Conservation (phyloP, 1,139 yeast genomes). For the Cylindricascospora bacillispora region DNA sequence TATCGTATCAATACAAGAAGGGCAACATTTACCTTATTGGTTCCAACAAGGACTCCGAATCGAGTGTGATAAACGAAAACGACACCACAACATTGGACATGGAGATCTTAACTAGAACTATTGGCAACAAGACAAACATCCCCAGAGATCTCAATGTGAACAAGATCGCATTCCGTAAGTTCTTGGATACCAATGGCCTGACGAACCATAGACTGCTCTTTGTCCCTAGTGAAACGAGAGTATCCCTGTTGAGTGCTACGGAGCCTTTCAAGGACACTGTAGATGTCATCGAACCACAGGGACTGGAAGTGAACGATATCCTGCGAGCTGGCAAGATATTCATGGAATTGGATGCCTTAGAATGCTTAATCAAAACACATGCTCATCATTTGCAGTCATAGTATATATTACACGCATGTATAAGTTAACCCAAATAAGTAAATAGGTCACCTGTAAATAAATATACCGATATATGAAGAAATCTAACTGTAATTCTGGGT, state of each 20-base stretch:
- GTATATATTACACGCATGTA: too few relatives aligned
- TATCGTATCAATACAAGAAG: conserved; percentile 63
- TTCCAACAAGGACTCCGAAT: conserved; percentile 25
- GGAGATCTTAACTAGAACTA: conserved; percentile 14
- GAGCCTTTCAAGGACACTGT: conserved; percentile 40
- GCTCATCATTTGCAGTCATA: too few relatives aligned
- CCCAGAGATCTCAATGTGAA: background rate
- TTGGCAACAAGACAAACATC: conserved; percentile 27
- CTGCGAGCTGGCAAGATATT: conserved; percentile 68
- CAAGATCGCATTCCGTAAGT: conserved; percentile 32
- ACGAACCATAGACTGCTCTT: conserved; percentile 50
- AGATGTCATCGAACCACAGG: conserved; percentile 62
- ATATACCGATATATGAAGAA: too few relatives aligned
- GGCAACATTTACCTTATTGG: conserved; percentile 69
- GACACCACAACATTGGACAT: conserved; percentile 19
- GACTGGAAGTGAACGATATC: conserved; percentile 72
- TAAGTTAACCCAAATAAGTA: too few relatives aligned
- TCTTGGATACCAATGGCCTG: conserved; percentile 45
- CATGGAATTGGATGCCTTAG: conserved; percentile 60
- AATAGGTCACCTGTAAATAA: too few relatives aligned
- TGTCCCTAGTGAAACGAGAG: conserved; percentile 30
- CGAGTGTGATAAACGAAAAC: conserved; percentile 8
- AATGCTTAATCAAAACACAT: too few relatives aligned
- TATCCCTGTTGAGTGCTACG: conserved; percentile 24
- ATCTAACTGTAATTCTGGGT: too few relatives aligned